A percentile compares a stretch with the other conserved stretches of the same genome.
Conservation (phyloP, 2,329 filamentous ascomycete genomes). For the Emergomyces pasteurianus region DNA sequence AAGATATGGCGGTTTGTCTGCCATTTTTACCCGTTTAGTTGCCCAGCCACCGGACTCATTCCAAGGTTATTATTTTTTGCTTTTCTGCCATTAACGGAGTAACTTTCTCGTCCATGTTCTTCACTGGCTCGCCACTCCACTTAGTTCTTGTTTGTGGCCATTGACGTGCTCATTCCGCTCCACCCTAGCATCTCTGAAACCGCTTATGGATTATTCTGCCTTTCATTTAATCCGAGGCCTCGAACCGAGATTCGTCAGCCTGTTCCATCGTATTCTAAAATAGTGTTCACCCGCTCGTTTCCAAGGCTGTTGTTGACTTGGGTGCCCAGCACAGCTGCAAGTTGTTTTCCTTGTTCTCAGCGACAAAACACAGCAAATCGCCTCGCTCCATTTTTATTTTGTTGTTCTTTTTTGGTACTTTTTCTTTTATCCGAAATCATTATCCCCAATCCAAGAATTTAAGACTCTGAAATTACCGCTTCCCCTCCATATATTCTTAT, state of each 20-base stretch:
- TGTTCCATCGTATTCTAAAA: conserved; percentile 10
- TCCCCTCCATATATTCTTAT: background rate
- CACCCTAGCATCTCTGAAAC: conserved; percentile 19
- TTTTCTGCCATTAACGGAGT: no score
- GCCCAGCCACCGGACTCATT: background rate
- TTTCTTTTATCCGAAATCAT: background rate
- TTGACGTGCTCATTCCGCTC: background rate
- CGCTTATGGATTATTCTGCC: background rate
- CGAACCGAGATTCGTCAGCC: background rate
- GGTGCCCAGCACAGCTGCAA: background rate
- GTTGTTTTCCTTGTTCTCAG: no score
- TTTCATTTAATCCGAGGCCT: background rate
- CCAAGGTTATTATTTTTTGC: background rate
- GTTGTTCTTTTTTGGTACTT: background rate
- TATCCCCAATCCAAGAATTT: background rate
- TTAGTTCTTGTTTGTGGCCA: background rate
- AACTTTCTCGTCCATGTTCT: no score
- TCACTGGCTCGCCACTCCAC: background rate
- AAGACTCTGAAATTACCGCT: background rate
- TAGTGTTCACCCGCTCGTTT: background rate
- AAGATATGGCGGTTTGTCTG: background rate
- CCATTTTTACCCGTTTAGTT: background rate
- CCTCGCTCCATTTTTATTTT: background rate
- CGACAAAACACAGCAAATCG: background rate
- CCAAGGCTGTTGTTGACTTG: background rate